Evolutionary conservation across 1,284 basidiomycete genomes (phyloP), one percentile per base, ranked within the genome.

Genomic region (Schizophyllum amplum): DNA sequence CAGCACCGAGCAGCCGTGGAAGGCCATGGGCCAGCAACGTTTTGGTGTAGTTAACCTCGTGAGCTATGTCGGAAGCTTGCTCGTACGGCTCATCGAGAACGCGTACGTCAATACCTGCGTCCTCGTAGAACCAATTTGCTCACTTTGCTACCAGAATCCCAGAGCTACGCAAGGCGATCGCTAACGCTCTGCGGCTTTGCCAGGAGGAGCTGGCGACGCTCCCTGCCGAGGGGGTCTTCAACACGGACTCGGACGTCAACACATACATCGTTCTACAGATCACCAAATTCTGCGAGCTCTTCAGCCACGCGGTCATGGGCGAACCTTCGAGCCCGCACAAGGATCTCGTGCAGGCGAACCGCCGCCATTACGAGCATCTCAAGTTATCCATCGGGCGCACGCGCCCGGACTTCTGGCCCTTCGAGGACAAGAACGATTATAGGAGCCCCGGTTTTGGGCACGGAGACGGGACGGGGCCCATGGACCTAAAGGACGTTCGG

Each of bases 31-130:
- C 51, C 74, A 70, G 17, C 62, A 63, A 26, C 74, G 79, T 0
- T 82, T 87, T 54, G 86, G 86, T 0, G 78, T 84, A 26, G 67
- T 71, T 0, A 79, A 78, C 25, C 75, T 88, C 4, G 79, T 86
- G 0, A 62, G 68, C 7, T 75, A 74, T 55, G 69, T 86, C 4
- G 83, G 84, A 57, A 63, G 62, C 33, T 70, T 84, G 2, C 70
- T 88, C 20, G 74, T 81, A 1, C 60, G 67, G 0, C 70, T 81
- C 17, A 82, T 86, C 26, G 72, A 78, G 33, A 66, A 66, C 7
- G 75, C 75, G 85, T 86, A 62, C 52, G 82, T 72, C 15, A 13
- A 33, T 17, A 42, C 13, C 33, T 42, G n/a, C 33, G 17, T 42
- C 17, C 13, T 33, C 27, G 27, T 6, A 9, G 33, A 3, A 4